These are phyloP conservation scores for Coelastrella sp. DNA, from an alignment of 139 green algal species.

Conservation along the genomic window DNA sequence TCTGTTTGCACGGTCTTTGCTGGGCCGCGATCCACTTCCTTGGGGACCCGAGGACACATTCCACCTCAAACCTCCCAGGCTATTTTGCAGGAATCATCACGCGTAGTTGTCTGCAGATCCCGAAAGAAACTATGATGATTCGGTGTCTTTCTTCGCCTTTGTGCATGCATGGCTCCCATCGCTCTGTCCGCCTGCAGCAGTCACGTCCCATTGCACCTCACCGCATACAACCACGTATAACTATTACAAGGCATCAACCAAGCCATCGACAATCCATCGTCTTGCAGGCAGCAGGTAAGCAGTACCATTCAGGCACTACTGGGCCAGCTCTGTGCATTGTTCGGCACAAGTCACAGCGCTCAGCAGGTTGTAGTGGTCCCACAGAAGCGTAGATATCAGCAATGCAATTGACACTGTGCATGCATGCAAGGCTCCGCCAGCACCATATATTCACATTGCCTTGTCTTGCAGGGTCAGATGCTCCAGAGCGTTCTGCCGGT, in stretches of 20 bases:
- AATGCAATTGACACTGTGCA: neutral
- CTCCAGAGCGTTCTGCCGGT: neutral
- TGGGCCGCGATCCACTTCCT: too few species aligned
- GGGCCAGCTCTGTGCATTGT: neutral
- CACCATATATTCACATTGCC: neutral
- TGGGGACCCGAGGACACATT: too few species aligned
- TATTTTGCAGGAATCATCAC: too few species aligned
- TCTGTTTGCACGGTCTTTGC: too few species aligned
- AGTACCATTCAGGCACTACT: neutral
- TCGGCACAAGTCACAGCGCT: neutral
- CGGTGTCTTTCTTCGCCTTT: neutral
- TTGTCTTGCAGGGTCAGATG: neutral
- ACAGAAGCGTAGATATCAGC: neutral
- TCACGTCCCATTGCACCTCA: neutral
- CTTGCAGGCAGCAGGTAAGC: neutral
- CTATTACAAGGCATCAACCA: too few species aligned
- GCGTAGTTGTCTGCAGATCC: too few species aligned
- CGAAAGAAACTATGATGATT: neutral
- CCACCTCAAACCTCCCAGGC: too few species aligned
- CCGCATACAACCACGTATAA: too few species aligned
- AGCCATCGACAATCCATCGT: neutral
- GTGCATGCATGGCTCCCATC: neutral
- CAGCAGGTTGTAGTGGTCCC: too few species aligned
- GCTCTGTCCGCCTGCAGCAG: neutral
- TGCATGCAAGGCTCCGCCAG: neutral